Percentiles rank a stretch among this genome's conserved stretches.
Evolutionary conservation across 305 asterid species (phyloP).

Genomic region (Solanum hybrid): DNA sequence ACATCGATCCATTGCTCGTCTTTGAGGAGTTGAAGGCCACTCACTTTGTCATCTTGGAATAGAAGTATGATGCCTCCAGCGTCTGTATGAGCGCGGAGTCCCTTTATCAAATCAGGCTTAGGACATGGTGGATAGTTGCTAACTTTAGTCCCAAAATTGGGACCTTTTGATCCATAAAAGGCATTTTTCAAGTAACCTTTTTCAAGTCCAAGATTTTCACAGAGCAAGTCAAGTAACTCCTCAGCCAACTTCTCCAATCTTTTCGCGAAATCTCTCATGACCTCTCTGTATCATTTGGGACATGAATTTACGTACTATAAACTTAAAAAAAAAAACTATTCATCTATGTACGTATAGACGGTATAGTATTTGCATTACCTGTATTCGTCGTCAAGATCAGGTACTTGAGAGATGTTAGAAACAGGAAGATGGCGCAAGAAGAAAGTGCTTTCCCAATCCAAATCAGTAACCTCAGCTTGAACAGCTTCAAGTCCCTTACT

Average conservation of each 20-base stretch:
- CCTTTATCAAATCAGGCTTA: constrained; percentile 77
- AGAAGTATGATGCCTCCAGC: constrained; percentile 96
- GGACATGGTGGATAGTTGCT: constrained; percentile 97
- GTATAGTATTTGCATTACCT: constrained; percentile 34
- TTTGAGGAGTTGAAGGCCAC: constrained; percentile 91
- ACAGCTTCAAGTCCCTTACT: constrained; percentile 67
- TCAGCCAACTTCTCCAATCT: constrained; percentile 64
- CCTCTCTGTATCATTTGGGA: constrained; percentile 8
- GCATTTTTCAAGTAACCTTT: constrained; percentile 70
- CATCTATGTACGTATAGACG: neutral
- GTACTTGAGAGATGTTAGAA: constrained; percentile 64
- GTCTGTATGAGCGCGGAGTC: constrained; percentile 93
- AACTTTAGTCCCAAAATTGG: constrained; percentile 87
- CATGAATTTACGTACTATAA: neutral
- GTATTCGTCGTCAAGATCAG: constrained; percentile 71
- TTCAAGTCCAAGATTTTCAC: constrained; percentile 89
- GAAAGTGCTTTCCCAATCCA: constrained; percentile 94
- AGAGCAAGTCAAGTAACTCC: constrained; percentile 61
- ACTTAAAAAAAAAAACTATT: neutral
- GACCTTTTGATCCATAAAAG: constrained; percentile 72
- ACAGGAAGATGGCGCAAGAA: constrained; percentile 69
- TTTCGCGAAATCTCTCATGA: constrained; percentile 65
- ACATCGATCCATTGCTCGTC: constrained; percentile 86
- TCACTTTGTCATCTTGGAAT: constrained; percentile 91
- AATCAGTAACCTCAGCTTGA: constrained; percentile 57